A percentile compares a stretch with the other conserved stretches of the same genome.
Conservation (phyloP, 805 yeast species). For the Wickerhamomyces chaumierensis region DNA sequence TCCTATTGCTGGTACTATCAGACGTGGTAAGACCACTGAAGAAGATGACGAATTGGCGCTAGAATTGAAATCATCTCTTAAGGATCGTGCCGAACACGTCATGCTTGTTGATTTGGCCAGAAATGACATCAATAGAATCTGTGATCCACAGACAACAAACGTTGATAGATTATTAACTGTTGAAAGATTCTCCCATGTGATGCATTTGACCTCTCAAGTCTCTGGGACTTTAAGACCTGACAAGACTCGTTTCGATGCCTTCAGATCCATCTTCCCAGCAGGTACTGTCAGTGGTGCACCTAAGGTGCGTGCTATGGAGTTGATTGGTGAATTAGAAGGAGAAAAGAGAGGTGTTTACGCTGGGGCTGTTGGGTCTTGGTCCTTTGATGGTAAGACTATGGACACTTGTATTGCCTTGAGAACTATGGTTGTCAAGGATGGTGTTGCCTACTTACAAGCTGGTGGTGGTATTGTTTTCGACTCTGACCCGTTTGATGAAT, state of each 20-base stretch:
- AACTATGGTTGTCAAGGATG: conserved; percentile 92
- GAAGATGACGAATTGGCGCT: conserved; percentile 83
- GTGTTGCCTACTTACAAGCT: conserved; percentile 87
- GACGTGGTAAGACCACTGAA: conserved; percentile 79
- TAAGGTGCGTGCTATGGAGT: conserved; percentile 92
- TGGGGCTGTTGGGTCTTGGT: conserved; percentile 98
- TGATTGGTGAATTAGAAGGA: conserved; percentile 78
- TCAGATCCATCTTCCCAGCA: conserved; percentile 96
- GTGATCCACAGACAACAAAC: conserved; percentile 71
- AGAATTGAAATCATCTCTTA: conserved; percentile 60
- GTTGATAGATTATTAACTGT: conserved; percentile 86
- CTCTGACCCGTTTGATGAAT: conserved; percentile 91
- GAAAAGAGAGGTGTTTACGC: conserved; percentile 97
- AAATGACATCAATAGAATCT: conserved; percentile 91
- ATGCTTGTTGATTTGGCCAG: conserved; percentile 98
- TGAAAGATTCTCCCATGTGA: conserved; percentile 92
- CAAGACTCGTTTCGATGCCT: conserved; percentile 90
- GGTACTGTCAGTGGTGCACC: conserved; percentile 99
- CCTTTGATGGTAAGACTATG: conserved; percentile 90
- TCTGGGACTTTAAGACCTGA: conserved; percentile 80
- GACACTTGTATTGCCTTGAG: conserved; percentile 96
- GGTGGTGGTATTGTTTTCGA: conserved; percentile 98
- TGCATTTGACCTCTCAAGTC: conserved; percentile 92
- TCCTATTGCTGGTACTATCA: conserved; percentile 96
- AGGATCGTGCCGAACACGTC: conserved; percentile 96